Evolutionary conservation across 106 monocot genomes (phyloP).

Genomic region (Allium fistulosum): DNA sequence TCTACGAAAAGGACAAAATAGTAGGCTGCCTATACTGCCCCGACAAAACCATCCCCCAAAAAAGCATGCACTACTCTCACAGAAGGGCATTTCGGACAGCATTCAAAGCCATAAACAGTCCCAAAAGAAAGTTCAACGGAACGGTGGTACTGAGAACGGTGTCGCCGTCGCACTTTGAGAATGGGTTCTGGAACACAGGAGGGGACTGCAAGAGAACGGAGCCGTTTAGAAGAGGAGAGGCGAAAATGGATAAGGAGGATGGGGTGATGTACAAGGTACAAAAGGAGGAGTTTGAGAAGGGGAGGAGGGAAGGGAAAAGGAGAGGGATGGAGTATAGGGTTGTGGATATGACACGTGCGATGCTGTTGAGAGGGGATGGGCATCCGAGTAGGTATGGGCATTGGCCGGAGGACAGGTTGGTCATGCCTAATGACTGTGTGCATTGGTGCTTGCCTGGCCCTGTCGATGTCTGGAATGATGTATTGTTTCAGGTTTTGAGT

Average conservation of each 20-base stretch:
- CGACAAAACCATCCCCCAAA: background rate
- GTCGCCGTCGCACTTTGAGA: constrained; percentile 19
- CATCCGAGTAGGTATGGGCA: constrained; percentile 20
- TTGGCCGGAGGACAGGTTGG: constrained; percentile 4
- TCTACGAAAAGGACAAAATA: constrained; percentile 14
- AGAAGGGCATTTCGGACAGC: constrained; percentile 9
- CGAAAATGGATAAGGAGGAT: background rate
- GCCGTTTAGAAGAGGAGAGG: constrained; percentile 6
- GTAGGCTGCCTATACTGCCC: constrained; percentile 21
- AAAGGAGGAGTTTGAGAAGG: constrained; percentile 1
- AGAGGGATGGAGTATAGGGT: constrained; percentile 8
- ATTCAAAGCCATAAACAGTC: constrained; percentile 7
- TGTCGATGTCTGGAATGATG: constrained; percentile 15
- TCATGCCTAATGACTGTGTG: constrained; percentile 26
- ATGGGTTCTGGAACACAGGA: constrained; percentile 14
- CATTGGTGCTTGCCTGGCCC: constrained; percentile 30
- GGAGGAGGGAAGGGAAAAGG: constrained; percentile 5
- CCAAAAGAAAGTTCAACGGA: background rate
- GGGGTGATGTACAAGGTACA: constrained; percentile 1
- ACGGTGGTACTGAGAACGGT: constrained; percentile 6
- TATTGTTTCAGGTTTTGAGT: constrained; percentile 3
- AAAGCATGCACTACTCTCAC: constrained; percentile 8
- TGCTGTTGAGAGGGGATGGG: constrained; percentile 14
- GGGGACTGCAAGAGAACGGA: constrained; percentile 11
- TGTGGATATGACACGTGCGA: constrained; percentile 13